A percentile compares a stretch with the other conserved stretches of the same genome.
These are phyloP conservation scores for Trichosporon inkin DNA, from an alignment of 1,284 basidiomycete species.

Conservation along the genomic window DNA sequence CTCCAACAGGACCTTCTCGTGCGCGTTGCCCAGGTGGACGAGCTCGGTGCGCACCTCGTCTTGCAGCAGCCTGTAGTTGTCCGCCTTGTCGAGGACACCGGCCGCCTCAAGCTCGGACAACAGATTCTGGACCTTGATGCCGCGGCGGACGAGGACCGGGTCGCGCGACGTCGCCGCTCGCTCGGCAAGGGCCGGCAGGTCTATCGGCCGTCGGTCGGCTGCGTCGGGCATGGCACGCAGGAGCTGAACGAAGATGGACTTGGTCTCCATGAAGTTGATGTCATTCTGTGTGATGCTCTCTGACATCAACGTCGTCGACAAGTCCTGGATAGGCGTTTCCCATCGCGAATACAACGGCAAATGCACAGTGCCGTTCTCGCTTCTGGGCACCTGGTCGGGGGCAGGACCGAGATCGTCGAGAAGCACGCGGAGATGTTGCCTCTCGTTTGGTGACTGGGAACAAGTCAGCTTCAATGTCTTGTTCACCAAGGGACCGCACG, in stretches of 20 bases:
- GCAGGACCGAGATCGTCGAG: constrained; percentile 92
- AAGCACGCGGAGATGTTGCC: constrained; percentile 91
- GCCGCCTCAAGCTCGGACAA: constrained; percentile 89
- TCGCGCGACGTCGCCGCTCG: constrained; percentile 95
- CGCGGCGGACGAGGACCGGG: constrained; percentile 85
- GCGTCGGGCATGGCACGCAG: constrained; percentile 87
- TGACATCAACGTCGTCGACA: constrained; percentile 88
- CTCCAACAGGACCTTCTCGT: constrained; percentile 92
- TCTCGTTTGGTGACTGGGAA: constrained; percentile 88
- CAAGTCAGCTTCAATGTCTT: constrained; percentile 1
- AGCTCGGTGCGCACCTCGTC: constrained; percentile 95
- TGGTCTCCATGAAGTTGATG: constrained; percentile 99
- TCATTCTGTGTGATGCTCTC: constrained; percentile 93
- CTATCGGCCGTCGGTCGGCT: constrained; percentile 79
- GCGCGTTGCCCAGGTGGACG: constrained; percentile 88
- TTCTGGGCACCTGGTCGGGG: constrained; percentile 89
- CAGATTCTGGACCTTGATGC: constrained; percentile 99
- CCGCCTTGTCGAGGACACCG: constrained; percentile 73
- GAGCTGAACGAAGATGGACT: constrained; percentile 97
- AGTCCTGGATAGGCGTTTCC: constrained; percentile 98
- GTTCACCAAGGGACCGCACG: constrained; percentile 44
- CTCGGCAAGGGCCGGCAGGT: constrained; percentile 85
- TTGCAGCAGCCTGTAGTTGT: constrained; percentile 90
- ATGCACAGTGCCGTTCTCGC: constrained; percentile 93
- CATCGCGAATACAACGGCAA: constrained; percentile 91